Evolutionary conservation across 495 filamentous ascomycete species (phyloP), one percentile per base, ranked within the genome.

Genomic region (Penicillium pancosmium): DNA sequence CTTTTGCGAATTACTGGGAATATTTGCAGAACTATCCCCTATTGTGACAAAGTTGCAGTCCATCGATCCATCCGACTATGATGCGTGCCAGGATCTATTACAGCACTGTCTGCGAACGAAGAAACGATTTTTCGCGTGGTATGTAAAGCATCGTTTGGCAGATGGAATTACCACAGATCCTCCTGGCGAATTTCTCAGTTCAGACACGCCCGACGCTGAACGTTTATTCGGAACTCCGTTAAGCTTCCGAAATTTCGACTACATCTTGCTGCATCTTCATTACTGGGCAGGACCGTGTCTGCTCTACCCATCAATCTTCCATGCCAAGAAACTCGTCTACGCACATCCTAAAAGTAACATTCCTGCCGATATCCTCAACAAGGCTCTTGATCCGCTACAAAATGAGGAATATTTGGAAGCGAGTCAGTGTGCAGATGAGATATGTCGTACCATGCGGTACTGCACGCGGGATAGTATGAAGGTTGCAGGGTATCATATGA

Each of bases 401-500:
- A 47, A 57, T 23, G 48, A 57, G 15, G 54, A 55, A 7, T 34
- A 51, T 51, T 21, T 23, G n/a, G 8, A 41, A 15, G 19, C 55
- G 13, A 46, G 40, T n/a, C 50, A 31, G 35, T 51, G 40, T 25
- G 55, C 55, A 15, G 55, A 57, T 43, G 55, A 57, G n/a, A 41
- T 57, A 5, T 57, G 55, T 18, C 55, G 55, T 4, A 33, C 35
- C 4, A 57, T 57, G n/a, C 47, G 43, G 15, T 57, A 57, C 36
- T 57, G 50, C 27, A 38, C 36, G 15, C 23, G 48, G 1, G 48
- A 57, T 51, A 40, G 36, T 12, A 51, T 50, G 19, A 50, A 36
- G 38, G 12, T 25, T 27, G 9, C 46, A 11, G 55, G 47, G 10
- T 41, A 43, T 8, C 47, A 49, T 13, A 51, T 57, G 55, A 27